Base-by-base conservation (phyloP, 164 flowering plant species). In the Stephania cephalantha region DNA sequence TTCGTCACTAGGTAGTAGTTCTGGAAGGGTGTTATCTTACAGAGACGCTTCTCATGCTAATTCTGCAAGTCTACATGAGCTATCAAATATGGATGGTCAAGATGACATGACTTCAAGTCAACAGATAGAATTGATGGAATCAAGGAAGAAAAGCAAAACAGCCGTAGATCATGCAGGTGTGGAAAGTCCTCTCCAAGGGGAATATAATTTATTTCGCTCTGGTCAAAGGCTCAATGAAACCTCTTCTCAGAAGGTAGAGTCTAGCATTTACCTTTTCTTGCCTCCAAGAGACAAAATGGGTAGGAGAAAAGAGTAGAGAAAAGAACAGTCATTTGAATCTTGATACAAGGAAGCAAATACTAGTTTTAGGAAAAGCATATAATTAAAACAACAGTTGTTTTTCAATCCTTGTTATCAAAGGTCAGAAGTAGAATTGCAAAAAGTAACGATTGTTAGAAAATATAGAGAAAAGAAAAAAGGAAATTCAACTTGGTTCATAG, bases 181-280 rank as follows among this genome's bases (percentile, higher is more conserved):
- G 70, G 87, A 79, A 73, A 79, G 77, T 77, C 75, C 84, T 71
- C 66, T 48, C 7, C 74, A 55, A 75, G 73, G 17, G 25, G 86
- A 84, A n/a, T 76, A 76, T 71, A 79, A 70, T 64, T 78, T 80
- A 70, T 82, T 78, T 76, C 81, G 79, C 63, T 84, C 84, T 80
- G 85, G 80, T 69, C 70, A 78, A 70, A 86, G 76, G 73, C 81
- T 69, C 74, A 86, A 80, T 46, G 86, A 91, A 69, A 74, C 53
- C 76, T 79, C 80, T 74, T 77, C 79, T 71, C 86, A 71, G 65
- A 92, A 88, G 92, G 97, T 91, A 78, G 74, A 46, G 31, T 69
- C 69, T 44, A 53, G n/a, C 63, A 30, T 6, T 52, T 31, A 69
- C 18, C 46, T 70, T 1, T 48, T 55, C 68, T 45, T 72, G 58